phyloP scores from a whole-genome alignment of 139 green algal species.

The Diplosphaera chodatii region DNA sequence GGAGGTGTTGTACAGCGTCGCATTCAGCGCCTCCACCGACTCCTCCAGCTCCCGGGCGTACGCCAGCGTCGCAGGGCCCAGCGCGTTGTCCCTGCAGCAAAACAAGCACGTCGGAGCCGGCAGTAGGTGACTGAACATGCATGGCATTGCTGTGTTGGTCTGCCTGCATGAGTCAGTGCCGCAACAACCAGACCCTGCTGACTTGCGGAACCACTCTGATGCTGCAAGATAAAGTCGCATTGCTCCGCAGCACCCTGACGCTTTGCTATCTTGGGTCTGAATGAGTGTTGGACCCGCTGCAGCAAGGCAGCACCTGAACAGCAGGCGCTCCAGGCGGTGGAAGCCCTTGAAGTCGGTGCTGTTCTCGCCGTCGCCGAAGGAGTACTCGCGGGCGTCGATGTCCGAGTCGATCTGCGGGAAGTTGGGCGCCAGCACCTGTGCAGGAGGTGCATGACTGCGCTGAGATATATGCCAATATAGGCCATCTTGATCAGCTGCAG shows the following conservation, averaged over 20 bases:
- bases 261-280: too few species aligned
- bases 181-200: too few species aligned
- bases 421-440: constrained; percentile 17
- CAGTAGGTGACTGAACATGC: too few species aligned
- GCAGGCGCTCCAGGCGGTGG: constrained; percentile 23
- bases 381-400: constrained; percentile 15
- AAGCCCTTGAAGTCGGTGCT: constrained; percentile 3
- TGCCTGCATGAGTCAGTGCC: too few species aligned
- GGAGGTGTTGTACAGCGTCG: background rate
- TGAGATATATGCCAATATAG: too few species aligned
- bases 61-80: constrained; percentile 3
- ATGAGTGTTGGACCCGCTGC: too few species aligned
- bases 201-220: too few species aligned
- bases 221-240: too few species aligned
- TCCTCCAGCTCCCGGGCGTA: constrained; percentile 14
- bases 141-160: too few species aligned
- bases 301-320: background rate
- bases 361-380: constrained; percentile 13
- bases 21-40: constrained; percentile 1
- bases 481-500: too few species aligned
- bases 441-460: background rate
- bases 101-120: too few species aligned
- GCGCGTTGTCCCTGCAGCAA: constrained; percentile 1
- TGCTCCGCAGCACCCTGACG: too few species aligned
- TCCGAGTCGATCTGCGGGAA: constrained; percentile 23